These are phyloP conservation scores for Solanum tarapatanum DNA, from an alignment of 257 asterid genomes.

Conservation along the genomic window DNA sequence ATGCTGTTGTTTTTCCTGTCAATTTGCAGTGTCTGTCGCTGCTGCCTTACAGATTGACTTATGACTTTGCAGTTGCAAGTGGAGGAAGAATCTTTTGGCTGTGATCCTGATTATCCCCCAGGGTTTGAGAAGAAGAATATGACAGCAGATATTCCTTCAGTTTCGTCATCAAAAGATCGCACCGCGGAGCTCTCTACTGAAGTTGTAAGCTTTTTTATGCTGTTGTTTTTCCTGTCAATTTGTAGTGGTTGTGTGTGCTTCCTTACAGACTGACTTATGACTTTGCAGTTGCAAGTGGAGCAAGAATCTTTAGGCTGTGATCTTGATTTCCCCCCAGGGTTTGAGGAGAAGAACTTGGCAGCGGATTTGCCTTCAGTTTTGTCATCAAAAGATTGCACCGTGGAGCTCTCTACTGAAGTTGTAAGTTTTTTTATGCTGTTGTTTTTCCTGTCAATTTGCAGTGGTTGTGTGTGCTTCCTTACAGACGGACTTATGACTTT, in stretches of 20 bases:
- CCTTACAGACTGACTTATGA: conserved; percentile 17
- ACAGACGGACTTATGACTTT: conserved; percentile 17
- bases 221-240: conserved; percentile 4
- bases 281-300: conserved; percentile 31
- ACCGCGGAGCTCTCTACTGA: conserved; percentile 27
- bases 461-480: conserved; percentile 8
- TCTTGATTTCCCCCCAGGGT: conserved; percentile 63
- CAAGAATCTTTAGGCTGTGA: conserved; percentile 32
- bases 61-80: conserved; percentile 34
- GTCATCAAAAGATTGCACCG: conserved; percentile 9
- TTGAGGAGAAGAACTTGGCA: conserved; percentile 25
- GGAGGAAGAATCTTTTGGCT: conserved; percentile 25
- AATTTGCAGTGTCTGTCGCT: conserved; percentile 3
- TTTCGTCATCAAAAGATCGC: conserved; percentile 8
- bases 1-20: conserved; percentile 6
- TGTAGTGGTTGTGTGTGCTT: conserved; percentile 2
- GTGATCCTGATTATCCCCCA: conserved; percentile 54
- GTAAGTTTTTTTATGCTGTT: conserved; percentile 29
- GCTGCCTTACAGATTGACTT: conserved; percentile 10
- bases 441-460: conserved; percentile 2
- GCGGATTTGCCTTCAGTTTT: conserved; percentile 14
- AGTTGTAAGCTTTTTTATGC: conserved; percentile 27
- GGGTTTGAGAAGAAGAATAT: conserved; percentile 43
- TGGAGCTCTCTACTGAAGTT: conserved; percentile 26
- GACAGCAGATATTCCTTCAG: conserved; percentile 13